Evolutionary conservation across 768 basidiomycete genomes (phyloP), one percentile per base, ranked within the genome.

Genomic region (Boletus eberwhitei): DNA sequence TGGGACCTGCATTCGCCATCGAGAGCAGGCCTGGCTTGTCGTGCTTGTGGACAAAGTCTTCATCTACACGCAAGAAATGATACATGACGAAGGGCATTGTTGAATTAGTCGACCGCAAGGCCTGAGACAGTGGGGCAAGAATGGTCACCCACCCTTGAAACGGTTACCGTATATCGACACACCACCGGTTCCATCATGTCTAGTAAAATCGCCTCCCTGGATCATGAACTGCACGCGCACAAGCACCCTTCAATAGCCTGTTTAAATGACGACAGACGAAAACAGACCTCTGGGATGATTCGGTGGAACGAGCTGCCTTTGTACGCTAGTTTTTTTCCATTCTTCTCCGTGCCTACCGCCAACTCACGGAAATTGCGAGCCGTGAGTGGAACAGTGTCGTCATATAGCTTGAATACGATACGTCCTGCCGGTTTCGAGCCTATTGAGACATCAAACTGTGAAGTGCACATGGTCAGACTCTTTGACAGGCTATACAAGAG

Each of bases 161-260:
- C 83, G 86, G 54, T 81, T 78, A 34, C 92, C 93, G 61, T 92
- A 95, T 68, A 93, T 91, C 14, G 88, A 91, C 69, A 85, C 79
- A n/a, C 89, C 89, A 34, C 91, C 89, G 0, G 87, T 91, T 14
- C 88, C 88, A 58, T 91, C 82, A 58, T 81, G 77, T 11, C 73
- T 66, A 31, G 88, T 90, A 71, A 93, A 92, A 73, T 94, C 92
- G 24, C 92, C 92, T 24, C 90, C 92, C 69, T 93, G 91, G 43
- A 88, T 70, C 90, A 93, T 93, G 74, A 89, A 90, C 81, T 81
- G 54, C 8, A 57, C n/a, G 22, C 31, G 31, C 42, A 4, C 19
- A 17, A 7, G 19, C 22, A 35, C 2, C 26, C 19, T 52, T 46
- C 26, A 53, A 38, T 46, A 46, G 14, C n/a, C 14, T 12, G 22